These are phyloP conservation scores for Kuraishia floccosa DNA, from an alignment of 805 yeast genomes.

Conservation along the genomic window DNA sequence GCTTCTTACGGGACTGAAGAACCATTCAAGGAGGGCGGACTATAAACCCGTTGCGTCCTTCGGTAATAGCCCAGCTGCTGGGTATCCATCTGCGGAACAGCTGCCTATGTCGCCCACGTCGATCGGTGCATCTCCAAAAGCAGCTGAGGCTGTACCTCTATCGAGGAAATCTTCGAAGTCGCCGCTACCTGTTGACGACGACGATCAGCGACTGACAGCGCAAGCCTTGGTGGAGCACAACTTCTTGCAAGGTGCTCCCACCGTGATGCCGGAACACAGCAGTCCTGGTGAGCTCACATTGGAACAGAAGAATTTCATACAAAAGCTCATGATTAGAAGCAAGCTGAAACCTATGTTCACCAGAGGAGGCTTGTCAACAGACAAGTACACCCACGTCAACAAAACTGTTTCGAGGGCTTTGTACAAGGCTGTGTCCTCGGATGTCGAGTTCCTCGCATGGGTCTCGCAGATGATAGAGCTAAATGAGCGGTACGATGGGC, in stretches of 20 bases:
- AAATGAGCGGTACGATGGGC: slow-evolving; percentile 15
- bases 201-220: neutral
- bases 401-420: slow-evolving; percentile 48
- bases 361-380: slow-evolving; percentile 17
- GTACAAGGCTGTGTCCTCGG: slow-evolving; percentile 22
- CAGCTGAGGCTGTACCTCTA: no score
- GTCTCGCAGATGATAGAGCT: slow-evolving; percentile 16
- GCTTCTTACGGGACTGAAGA: no score
- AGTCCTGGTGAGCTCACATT: neutral
- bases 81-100: no score
- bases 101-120: no score
- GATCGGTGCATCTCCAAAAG: no score
- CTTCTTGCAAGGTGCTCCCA: neutral
- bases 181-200: no score
- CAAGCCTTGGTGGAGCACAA: neutral
- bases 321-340: slow-evolving; percentile 40
- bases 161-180: no score
- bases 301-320: slow-evolving; percentile 26
- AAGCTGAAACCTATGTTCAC: slow-evolving; percentile 36
- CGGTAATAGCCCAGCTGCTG: no score
- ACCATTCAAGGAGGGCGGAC: no score
- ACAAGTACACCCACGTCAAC: slow-evolving; percentile 45
- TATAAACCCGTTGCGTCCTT: no score
- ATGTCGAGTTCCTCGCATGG: slow-evolving; percentile 9
- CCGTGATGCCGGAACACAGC: neutral